Evolutionary conservation across 768 basidiomycete genomes (phyloP).

Genomic region (Ephemerocybe angulata): DNA sequence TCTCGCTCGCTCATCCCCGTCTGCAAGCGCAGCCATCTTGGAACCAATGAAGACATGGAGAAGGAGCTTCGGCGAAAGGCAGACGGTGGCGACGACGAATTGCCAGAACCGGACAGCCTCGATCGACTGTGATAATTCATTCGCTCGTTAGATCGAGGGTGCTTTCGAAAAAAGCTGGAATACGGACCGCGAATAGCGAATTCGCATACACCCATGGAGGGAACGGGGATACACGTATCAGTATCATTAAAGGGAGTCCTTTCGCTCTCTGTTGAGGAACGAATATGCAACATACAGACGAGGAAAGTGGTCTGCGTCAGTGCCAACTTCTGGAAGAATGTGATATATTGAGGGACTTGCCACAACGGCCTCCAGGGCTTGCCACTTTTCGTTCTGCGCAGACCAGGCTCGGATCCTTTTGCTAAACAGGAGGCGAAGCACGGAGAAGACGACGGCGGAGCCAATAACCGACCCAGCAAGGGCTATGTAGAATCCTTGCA

Average conservation of each 20-base stretch:
- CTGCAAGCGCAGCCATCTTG: slow-evolving; percentile 67
- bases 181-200: slow-evolving; percentile 67
- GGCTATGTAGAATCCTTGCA: slow-evolving; percentile 70
- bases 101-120: slow-evolving; percentile 70
- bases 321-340: neutral
- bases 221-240: slow-evolving; percentile 78
- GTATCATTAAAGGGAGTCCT: slow-evolving; percentile 76
- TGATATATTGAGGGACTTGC: slow-evolving; percentile 43
- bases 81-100: slow-evolving; percentile 70
- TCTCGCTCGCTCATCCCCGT: slow-evolving; percentile 64
- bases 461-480: slow-evolving; percentile 59
- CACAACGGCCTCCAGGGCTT: slow-evolving; percentile 70
- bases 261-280: slow-evolving; percentile 49
- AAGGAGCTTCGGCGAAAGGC: slow-evolving; percentile 66
- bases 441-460: slow-evolving; percentile 56
- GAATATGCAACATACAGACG: neutral
- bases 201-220: slow-evolving; percentile 91
- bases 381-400: slow-evolving; percentile 65
- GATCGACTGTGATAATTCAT: slow-evolving; percentile 49
- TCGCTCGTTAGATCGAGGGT: slow-evolving; percentile 1
- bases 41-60: slow-evolving; percentile 79
- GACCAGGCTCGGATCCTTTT: slow-evolving; percentile 57
- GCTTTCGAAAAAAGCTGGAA: slow-evolving; percentile 1
- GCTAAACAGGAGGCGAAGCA: slow-evolving; percentile 57
- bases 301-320: neutral